phyloP scores from a whole-genome alignment of 306 rosid species.

The Casuarina glauca region DNA sequence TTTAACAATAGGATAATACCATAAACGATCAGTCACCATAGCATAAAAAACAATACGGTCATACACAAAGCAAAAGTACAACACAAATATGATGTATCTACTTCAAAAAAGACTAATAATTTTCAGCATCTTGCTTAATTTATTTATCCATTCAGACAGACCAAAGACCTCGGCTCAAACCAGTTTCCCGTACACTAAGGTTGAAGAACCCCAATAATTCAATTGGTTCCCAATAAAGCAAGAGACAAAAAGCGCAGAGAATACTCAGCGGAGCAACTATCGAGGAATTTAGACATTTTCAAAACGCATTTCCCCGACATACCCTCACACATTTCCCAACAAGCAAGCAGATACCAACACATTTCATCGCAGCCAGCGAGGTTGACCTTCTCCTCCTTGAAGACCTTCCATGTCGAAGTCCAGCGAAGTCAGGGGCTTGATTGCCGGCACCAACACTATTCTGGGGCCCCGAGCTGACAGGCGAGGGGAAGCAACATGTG shows the following conservation, averaged over 20 bases:
- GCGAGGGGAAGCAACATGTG: no score
- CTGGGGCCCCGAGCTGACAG: conserved; percentile 57
- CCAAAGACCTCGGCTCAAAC: neutral
- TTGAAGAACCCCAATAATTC: neutral
- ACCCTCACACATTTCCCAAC: neutral
- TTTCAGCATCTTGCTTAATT: neutral
- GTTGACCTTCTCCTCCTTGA: conserved; percentile 81
- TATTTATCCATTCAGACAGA: neutral
- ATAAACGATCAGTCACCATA: conserved; percentile 4
- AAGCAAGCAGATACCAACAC: neutral
- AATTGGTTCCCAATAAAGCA: no score
- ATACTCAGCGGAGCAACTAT: no score
- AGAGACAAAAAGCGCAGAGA: no score
- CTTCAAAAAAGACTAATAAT: neutral
- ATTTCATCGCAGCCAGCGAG: conserved; percentile 95
- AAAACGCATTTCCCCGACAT: neutral
- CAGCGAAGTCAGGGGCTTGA: conserved; percentile 37
- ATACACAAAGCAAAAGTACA: neutral
- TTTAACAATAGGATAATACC: conserved; percentile 3
- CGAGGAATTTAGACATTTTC: no score
- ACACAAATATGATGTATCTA: neutral
- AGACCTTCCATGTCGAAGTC: conserved; percentile 77
- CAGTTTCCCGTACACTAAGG: neutral
- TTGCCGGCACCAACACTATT: conserved; percentile 62
- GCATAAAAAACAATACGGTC: no score